Percentiles rank a stretch among this genome's conserved stretches.
phyloP scores from a whole-genome alignment of 306 rosid species.

The Trifolium pratense region DNA sequence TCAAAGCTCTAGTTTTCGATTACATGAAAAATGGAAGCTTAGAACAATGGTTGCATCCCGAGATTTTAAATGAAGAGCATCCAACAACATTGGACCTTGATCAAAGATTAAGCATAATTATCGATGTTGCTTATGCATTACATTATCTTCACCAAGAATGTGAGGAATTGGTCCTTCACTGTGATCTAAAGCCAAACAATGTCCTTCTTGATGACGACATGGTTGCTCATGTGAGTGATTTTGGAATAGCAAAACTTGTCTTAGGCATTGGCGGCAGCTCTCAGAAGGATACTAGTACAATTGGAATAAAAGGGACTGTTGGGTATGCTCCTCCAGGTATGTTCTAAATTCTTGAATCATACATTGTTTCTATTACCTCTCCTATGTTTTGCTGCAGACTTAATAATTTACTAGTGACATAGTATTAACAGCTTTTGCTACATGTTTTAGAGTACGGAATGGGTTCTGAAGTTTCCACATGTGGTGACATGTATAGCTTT shows the following conservation, averaged over 20 bases:
- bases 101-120: constrained; percentile 15
- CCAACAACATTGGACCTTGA: neutral
- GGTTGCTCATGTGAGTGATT: constrained; percentile 33
- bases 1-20: constrained; percentile 44
- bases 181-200: constrained; percentile 40
- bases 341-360: neutral
- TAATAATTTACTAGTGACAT: too few relatives aligned
- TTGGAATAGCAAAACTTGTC: constrained; percentile 28
- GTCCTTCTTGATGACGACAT: constrained; percentile 31
- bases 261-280: neutral
- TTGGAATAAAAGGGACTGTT: constrained; percentile 38
- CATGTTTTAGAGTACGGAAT: constrained; percentile 17
- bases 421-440: neutral
- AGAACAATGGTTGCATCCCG: constrained; percentile 41
- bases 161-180: constrained; percentile 6
- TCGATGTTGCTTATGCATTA: constrained; percentile 25
- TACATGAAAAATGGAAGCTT: constrained; percentile 45
- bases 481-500: constrained; percentile 12
- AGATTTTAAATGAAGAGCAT: neutral
- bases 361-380: too few relatives aligned
- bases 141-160: constrained; percentile 35
- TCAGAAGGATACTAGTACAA: neutral
- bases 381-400: too few relatives aligned
- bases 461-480: neutral
- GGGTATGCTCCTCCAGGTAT: constrained; percentile 45